Conservation (phyloP, 352 stramenopile species). For the Phytopythium vexans region DNA sequence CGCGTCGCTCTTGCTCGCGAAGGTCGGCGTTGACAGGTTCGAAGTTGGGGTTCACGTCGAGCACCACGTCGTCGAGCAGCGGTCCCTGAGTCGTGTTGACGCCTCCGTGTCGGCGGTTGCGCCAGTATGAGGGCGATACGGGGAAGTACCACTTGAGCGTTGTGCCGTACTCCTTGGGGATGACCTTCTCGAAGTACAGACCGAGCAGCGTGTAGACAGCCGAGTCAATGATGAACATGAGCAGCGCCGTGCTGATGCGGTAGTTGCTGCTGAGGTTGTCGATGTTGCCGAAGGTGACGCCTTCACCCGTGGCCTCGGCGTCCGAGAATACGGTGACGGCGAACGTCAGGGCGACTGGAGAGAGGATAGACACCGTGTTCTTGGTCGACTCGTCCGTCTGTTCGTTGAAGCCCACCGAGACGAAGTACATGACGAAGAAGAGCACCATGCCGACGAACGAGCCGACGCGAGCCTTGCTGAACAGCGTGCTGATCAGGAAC, state of each 20-base stretch:
- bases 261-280: conserved; percentile 39
- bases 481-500: conserved; percentile 72
- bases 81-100: conserved; percentile 5
- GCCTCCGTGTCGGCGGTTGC: conserved; percentile 5
- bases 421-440: conserved; percentile 86
- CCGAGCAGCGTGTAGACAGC: conserved; percentile 88
- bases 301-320: conserved; percentile 37
- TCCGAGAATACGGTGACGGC: conserved; percentile 48
- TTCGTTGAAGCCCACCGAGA: conserved; percentile 35
- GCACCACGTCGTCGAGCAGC: conserved; percentile 22
- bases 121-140: conserved; percentile 46
- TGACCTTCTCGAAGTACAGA: conserved; percentile 88
- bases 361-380: conserved; percentile 44
- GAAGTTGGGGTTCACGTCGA: conserved; percentile 34
- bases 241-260: conserved; percentile 45
- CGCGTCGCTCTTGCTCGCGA: conserved; percentile 28
- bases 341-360: conserved; percentile 57
- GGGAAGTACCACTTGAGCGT: conserved; percentile 90
- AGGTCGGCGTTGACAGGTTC: conserved; percentile 38
- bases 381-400: conserved; percentile 27
- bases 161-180: conserved; percentile 89
- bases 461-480: conserved; percentile 53
- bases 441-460: conserved; percentile 72
- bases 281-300: conserved; percentile 47
- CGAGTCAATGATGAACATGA: conserved; percentile 82